Evolutionary conservation across 2,329 filamentous ascomycete genomes (phyloP), one percentile per base, ranked within the genome.

Genomic region (Pseudocercospora eumusae): DNA sequence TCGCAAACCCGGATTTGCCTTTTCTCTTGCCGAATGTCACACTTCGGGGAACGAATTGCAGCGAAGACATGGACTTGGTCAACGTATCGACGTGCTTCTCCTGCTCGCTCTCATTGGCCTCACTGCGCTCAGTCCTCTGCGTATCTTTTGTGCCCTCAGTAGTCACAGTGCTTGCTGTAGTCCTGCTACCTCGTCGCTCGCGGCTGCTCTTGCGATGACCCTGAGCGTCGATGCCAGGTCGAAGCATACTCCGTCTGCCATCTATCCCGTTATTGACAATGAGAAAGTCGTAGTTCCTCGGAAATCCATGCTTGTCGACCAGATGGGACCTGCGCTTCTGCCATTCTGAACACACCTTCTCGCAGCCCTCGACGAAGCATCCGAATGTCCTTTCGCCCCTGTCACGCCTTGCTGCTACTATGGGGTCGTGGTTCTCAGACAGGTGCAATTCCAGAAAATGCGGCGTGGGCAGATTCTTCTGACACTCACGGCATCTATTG

Each of bases 281-380:
- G 55, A 87, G 86, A 71, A 96, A 96, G 76, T 96, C 93, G 77
- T 92, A 96, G 70, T 91, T 90, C 78, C 81, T 70, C 1, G 93
- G 93, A 73, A 95, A 99, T 78, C 88, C 84, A 76, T 99, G 95
- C 78, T 96, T 97, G 80, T 96, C 93, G 68, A 96, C 91, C 67
- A 96, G 82, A 80, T 99, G 93, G 74, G 91, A 86, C 33, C 91
- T 84, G 49, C 95, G 86, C 77, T 96, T 98, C 71, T 91, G 87
- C 28, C 89, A 87, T 3, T 90, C 92, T 59, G 85, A 86, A 78
- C 93, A 97, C 74, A 92, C 88, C 67, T 90, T 86, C 62, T 95
- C 91, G 75, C 95, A 99, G 54, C 84, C 88, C 72, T 96, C 90
- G 6, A 97, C 87, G 71, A 98, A 96, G 78, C 95, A 99, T 4